Evolutionary conservation across 2,329 filamentous ascomycete genomes (phyloP).

Genomic region (Aspergillus caelatus): DNA sequence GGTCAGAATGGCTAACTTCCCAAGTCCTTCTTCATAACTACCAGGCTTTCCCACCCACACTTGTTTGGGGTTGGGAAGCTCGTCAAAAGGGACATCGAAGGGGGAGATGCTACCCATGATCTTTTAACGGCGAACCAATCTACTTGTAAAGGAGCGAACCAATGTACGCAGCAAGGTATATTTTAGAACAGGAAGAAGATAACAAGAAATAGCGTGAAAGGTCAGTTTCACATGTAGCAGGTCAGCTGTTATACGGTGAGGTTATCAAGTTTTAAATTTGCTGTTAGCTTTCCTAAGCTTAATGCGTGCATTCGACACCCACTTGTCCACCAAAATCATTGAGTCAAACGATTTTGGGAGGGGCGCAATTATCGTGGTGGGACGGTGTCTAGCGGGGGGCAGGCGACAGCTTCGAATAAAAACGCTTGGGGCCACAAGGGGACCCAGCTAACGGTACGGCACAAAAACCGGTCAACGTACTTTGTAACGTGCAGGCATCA

Average conservation of each 20-base stretch:
- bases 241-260: background rate
- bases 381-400: background rate
- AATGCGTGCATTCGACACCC: background rate
- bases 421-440: background rate
- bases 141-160: background rate
- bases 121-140: background rate
- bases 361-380: background rate
- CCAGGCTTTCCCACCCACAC: conserved; percentile 53
- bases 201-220: background rate
- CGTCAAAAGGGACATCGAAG: conserved; percentile 44
- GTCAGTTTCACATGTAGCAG: background rate
- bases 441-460: background rate
- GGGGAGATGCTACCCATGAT: conserved; percentile 16
- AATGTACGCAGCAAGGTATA: background rate
- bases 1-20: conserved; percentile 55
- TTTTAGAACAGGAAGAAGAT: background rate
- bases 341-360: background rate
- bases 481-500: background rate
- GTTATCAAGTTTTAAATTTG: background rate
- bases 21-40: conserved; percentile 56
- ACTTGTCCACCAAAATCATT: background rate
- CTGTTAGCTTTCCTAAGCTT: too few species aligned
- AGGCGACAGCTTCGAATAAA: background rate
- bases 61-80: conserved; percentile 52
- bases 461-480: background rate